phyloP scores from a whole-genome alignment of 1,284 basidiomycete genomes.

The Ceratobasidium sp. region DNA sequence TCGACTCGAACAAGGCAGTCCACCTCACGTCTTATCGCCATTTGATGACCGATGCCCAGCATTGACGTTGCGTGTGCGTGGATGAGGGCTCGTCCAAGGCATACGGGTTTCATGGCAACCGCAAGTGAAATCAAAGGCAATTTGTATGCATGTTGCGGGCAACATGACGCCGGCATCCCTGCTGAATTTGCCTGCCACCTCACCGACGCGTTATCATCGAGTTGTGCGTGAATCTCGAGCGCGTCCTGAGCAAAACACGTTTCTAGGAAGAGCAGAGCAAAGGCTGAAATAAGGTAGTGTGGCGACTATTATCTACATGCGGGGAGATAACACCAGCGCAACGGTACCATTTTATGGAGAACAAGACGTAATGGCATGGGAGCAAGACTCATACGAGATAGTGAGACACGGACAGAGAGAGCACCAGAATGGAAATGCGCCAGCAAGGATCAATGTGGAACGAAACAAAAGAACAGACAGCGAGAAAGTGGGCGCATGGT shows the following conservation, averaged over 20 bases:
- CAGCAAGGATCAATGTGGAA: slow-evolving; percentile 37
- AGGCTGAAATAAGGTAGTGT: slow-evolving; percentile 33
- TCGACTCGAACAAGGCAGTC: slow-evolving; percentile 3
- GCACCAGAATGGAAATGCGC: slow-evolving; percentile 24
- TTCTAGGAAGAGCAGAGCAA: not conserved
- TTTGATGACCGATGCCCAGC: slow-evolving; percentile 25
- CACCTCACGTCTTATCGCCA: slow-evolving; percentile 12
- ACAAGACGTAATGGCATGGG: slow-evolving; percentile 28
- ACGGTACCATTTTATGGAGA: slow-evolving; percentile 22
- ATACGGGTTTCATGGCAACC: slow-evolving; percentile 2
- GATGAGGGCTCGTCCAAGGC: not conserved
- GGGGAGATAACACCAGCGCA: slow-evolving; percentile 36
- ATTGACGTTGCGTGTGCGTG: not conserved
- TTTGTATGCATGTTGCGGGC: slow-evolving; percentile 3
- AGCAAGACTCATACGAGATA: slow-evolving; percentile 19
- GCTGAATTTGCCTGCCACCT: slow-evolving; percentile 38
- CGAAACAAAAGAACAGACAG: slow-evolving; percentile 12
- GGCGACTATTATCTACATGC: slow-evolving; percentile 37
- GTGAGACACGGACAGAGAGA: slow-evolving; percentile 2
- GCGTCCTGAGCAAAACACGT: not conserved
- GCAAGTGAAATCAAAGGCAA: slow-evolving; percentile 18
- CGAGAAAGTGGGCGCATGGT: slow-evolving; percentile 9
- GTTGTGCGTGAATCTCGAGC: not conserved
- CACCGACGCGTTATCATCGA: slow-evolving; percentile 23
- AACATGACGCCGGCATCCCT: slow-evolving; percentile 1